These are phyloP conservation scores for Hortiboletus campestris DNA, from an alignment of 768 basidiomycete species.

Conservation along the genomic window DNA sequence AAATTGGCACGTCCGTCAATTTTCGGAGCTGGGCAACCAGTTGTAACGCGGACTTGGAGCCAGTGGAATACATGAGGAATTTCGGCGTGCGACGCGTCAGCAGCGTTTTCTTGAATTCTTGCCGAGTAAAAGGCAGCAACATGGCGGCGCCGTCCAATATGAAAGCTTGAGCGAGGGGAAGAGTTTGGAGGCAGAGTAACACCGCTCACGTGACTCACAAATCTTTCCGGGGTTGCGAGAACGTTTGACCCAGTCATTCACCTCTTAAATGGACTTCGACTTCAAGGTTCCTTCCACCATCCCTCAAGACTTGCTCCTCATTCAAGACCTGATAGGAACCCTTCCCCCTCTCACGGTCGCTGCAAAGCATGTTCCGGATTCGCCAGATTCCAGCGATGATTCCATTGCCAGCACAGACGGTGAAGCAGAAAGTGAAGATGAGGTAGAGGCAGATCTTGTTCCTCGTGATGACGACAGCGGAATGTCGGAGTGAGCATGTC, in stretches of 20 bases:
- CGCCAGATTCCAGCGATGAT: slow-evolving; percentile 37
- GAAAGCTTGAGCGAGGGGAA: background rate
- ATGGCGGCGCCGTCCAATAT: slow-evolving; percentile 8
- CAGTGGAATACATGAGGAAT: slow-evolving; percentile 49
- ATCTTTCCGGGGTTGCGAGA: background rate
- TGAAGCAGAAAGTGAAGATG: slow-evolving; percentile 64
- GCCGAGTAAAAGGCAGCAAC: slow-evolving; percentile 11
- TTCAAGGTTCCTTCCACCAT: slow-evolving; percentile 64
- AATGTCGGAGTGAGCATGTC: slow-evolving; percentile 20
- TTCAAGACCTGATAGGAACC: slow-evolving; percentile 59
- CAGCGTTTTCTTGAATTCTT: background rate
- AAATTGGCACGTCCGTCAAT: slow-evolving; percentile 75
- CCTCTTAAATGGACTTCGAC: slow-evolving; percentile 25
- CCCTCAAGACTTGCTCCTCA: slow-evolving; percentile 74
- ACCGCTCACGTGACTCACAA: slow-evolving; percentile 23
- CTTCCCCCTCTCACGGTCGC: slow-evolving; percentile 1
- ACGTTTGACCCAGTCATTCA: background rate
- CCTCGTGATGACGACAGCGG: slow-evolving; percentile 40
- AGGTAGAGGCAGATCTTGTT: slow-evolving; percentile 65
- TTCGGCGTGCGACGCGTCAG: background rate
- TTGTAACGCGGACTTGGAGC: slow-evolving; percentile 60
- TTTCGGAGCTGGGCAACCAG: slow-evolving; percentile 87
- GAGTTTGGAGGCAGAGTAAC: background rate
- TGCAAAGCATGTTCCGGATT: background rate
- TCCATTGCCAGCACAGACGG: slow-evolving; percentile 51